phyloP scores from a whole-genome alignment of 2,329 filamentous ascomycete genomes.

The Beauveria sp. region DNA sequence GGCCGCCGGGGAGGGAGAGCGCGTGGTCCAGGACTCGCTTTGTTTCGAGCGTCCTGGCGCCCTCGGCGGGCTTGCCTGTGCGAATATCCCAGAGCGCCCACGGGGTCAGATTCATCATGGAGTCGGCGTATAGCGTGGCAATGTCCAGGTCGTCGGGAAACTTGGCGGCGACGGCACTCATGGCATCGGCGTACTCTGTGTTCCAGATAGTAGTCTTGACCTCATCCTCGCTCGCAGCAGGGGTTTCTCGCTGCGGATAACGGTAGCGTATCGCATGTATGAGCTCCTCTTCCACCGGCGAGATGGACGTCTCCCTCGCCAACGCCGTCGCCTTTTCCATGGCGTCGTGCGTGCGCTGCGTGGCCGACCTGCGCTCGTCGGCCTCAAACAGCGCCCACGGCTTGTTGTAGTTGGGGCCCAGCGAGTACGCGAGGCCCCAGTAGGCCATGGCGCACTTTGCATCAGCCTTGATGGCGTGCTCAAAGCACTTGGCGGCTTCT shows the following conservation, averaged over 20 bases:
- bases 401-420: slow-evolving; percentile 72
- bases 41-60: slow-evolving; percentile 25
- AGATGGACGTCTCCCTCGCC: slow-evolving; percentile 10
- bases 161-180: slow-evolving; percentile 27
- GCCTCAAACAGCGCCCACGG: slow-evolving; percentile 65
- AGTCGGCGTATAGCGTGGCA: slow-evolving; percentile 30
- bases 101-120: slow-evolving; percentile 41
- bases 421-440: slow-evolving; percentile 63
- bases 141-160: slow-evolving; percentile 34
- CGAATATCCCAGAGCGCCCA: slow-evolving; percentile 37
- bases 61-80: slow-evolving; percentile 25
- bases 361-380: slow-evolving; percentile 45
- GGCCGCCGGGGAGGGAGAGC: slow-evolving; percentile 32
- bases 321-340: slow-evolving; percentile 20
- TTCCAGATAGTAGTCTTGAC: slow-evolving; percentile 39
- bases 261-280: slow-evolving; percentile 54
- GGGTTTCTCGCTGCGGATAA: slow-evolving; percentile 38
- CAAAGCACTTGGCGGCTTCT: slow-evolving; percentile 58
- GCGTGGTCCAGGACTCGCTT: slow-evolving; percentile 34
- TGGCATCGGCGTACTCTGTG: slow-evolving; percentile 28
- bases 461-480: slow-evolving; percentile 49
- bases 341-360: slow-evolving; percentile 29
- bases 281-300: slow-evolving; percentile 47
- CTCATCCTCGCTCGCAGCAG: slow-evolving; percentile 31
- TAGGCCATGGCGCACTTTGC: slow-evolving; percentile 52